Base-by-base conservation (phyloP, 768 basidiomycete species). In the Leccinellum luteum region DNA sequence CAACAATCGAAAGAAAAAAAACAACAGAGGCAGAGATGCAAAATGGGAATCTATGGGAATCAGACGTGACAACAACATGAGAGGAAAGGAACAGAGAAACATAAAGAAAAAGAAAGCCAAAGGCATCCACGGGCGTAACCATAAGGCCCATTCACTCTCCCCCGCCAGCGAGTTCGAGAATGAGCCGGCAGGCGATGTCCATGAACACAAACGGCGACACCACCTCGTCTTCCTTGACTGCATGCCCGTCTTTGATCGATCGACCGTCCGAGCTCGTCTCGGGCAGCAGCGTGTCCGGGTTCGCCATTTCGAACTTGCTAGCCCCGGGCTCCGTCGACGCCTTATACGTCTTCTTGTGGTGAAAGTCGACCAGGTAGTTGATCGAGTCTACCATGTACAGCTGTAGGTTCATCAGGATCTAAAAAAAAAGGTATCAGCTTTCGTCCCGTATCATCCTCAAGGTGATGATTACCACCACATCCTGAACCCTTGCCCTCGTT, bases 321-420 rank as follows among this genome's bases (percentile, higher is more conserved):
- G 88, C 86, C 6, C 79, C 88, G 0, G 82, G 78, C 41, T 87
- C 85, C 13, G 78, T 78, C 2, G 84, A 84, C 6, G 90, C 92
- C 63, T 78, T 82, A 74, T 98, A 97, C 52, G 94, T 90, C 69
- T 93, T 94, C 73, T 97, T 93, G 77, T 98, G 95, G 65, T 97
- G 89, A 75, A 99, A 99, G 70, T 98, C 96, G 56, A 99, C 97
- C 28, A 99, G 83, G 74, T 98, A 98, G 75, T 98, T 98, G 71
- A 87, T 86, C 23, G 87, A 86, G 69, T 99, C 96, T 19, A 99
- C 93, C 81, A 92, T 90, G 72, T 98, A 99, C 38, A 98, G 82
- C 65, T 98, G 94, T 2, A 99, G 82, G 73, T 99, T 97, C 94
- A 98, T 98, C 34, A 97, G 79, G 6, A 97, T 86, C 94, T 95